phyloP scores from a whole-genome alignment of 2,329 filamentous ascomycete species.

The Hypomyces perniciosus region DNA sequence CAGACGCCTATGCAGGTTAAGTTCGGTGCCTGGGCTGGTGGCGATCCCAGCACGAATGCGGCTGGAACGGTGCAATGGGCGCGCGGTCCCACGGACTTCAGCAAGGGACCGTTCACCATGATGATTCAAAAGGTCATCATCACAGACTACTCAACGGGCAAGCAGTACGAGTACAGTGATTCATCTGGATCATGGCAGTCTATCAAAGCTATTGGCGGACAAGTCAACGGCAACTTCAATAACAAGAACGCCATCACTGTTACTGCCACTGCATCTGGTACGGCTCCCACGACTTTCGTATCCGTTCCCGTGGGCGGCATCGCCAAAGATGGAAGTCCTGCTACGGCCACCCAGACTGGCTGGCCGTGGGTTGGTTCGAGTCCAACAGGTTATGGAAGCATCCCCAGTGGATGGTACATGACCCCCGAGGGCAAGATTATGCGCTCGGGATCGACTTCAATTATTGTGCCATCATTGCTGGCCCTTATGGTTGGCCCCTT shows the following conservation, averaged over 20 bases:
- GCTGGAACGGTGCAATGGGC: conserved; percentile 87
- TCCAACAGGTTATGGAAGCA: conserved; percentile 42
- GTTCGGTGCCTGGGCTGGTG: conserved; percentile 87
- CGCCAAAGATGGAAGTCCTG: conserved; percentile 48
- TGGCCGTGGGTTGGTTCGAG: conserved; percentile 63
- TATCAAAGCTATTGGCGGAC: conserved; percentile 74
- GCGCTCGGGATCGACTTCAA: conserved; percentile 45
- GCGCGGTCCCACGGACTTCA: conserved; percentile 77
- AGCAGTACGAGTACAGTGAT: conserved; percentile 75
- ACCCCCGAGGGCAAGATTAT: conserved; percentile 73
- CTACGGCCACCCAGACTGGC: conserved; percentile 51
- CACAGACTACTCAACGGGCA: conserved; percentile 90
- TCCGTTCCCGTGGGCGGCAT: conserved; percentile 67
- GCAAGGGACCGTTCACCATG: conserved; percentile 80
- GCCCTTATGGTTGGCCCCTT: conserved; percentile 22
- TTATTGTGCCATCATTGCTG: conserved; percentile 17
- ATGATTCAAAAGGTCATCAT: conserved; percentile 68
- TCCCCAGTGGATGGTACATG: conserved; percentile 78
- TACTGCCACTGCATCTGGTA: conserved; percentile 54
- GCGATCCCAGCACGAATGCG: conserved; percentile 67
- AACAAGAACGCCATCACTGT: conserved; percentile 45
- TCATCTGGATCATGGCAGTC: conserved; percentile 72
- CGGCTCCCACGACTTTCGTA: conserved; percentile 55
- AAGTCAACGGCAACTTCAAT: conserved; percentile 62
- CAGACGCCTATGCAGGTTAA: conserved; percentile 95